phyloP scores from a whole-genome alignment of 768 basidiomycete species.

The Russula ochroleuca region DNA sequence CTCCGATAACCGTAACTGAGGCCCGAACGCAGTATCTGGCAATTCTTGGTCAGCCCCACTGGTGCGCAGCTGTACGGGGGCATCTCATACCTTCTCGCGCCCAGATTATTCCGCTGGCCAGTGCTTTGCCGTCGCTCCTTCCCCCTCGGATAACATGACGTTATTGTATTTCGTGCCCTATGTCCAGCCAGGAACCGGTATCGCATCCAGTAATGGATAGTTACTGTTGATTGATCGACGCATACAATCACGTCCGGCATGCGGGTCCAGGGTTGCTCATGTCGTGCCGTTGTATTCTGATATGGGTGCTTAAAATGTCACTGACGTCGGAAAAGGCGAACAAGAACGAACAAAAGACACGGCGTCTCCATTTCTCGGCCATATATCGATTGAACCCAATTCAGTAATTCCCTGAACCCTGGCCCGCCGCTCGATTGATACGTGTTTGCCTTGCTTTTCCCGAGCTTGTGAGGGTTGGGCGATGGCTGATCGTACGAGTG shows the following conservation, averaged over 20 bases:
- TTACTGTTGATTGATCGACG: too few species aligned
- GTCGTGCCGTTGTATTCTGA: background rate
- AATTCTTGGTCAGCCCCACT: too few species aligned
- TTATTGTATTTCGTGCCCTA: background rate
- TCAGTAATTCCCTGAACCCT: background rate
- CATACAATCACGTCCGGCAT: background rate
- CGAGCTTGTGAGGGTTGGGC: background rate
- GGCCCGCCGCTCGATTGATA: background rate
- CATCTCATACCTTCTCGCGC: too few species aligned
- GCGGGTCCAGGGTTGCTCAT: background rate
- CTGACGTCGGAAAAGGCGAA: slow-evolving; percentile 4
- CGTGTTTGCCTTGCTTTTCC: background rate
- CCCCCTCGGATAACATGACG: background rate
- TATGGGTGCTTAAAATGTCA: background rate
- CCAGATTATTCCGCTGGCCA: background rate
- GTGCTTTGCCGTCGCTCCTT: background rate
- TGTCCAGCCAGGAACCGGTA: background rate
- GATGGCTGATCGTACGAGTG: background rate
- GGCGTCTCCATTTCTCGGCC: background rate
- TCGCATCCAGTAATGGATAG: background rate
- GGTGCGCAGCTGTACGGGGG: too few species aligned
- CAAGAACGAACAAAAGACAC: background rate
- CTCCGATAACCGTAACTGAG: too few species aligned
- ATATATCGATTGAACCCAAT: background rate
- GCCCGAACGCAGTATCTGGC: too few species aligned